A percentile compares a stretch with the other conserved stretches of the same genome.
phyloP scores from a whole-genome alignment of 805 yeast genomes.

The Ogataea sp. region DNA sequence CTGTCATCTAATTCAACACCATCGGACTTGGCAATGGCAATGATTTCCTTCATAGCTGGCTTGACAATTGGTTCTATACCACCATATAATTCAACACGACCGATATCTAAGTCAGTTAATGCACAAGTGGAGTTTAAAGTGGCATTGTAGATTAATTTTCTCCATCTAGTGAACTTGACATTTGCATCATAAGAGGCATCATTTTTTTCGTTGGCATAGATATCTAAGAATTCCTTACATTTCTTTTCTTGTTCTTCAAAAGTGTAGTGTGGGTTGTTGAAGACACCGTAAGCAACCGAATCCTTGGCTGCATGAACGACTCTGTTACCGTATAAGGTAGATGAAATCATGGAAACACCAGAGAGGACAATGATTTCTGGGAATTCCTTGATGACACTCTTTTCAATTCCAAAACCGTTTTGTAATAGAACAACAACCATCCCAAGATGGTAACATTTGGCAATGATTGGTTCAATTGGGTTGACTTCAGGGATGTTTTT shows the following conservation, averaged over 20 bases:
- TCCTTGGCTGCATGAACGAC: constrained; percentile 26
- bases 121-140: constrained; percentile 34
- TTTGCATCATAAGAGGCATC: constrained; percentile 18
- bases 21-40: constrained; percentile 36
- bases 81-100: constrained; percentile 21
- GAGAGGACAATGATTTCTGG: constrained; percentile 27
- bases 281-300: constrained; percentile 23
- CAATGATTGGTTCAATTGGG: constrained; percentile 35
- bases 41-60: constrained; percentile 37
- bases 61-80: constrained; percentile 15
- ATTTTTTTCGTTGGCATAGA: constrained; percentile 23
- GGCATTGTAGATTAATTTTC: constrained; percentile 36
- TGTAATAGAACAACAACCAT: constrained; percentile 27
- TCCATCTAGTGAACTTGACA: constrained; percentile 31
- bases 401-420: constrained; percentile 32
- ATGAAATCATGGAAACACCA: constrained; percentile 29
- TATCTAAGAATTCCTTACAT: constrained; percentile 14
- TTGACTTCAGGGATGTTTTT: constrained; percentile 54
- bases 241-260: constrained; percentile 7
- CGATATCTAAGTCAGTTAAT: constrained; percentile 25
- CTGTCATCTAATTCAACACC: constrained; percentile 30
- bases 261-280: constrained; percentile 20
- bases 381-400: constrained; percentile 23
- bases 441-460: constrained; percentile 17
- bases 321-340: constrained; percentile 16